Base-by-base conservation (phyloP, 2,329 filamentous ascomycete species). In the Epicoccum nigrum region DNA sequence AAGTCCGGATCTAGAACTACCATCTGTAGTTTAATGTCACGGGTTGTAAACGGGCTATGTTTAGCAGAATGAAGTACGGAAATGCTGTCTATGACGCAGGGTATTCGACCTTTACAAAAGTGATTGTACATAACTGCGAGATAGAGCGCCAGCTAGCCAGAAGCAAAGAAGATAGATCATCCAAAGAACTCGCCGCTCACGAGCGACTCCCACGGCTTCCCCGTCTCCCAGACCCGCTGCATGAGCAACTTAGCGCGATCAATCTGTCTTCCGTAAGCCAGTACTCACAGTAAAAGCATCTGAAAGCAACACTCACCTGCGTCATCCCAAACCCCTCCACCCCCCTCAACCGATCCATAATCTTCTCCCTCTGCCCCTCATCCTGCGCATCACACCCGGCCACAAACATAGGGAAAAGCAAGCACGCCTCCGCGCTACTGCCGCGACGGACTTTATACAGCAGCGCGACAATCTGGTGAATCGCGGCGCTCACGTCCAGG, bases 371-470 rank as follows among this genome's bases (percentile, higher is more conserved):
- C 60, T 87, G 82, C 2, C 72, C 73, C 27, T 76, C 64, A 40
- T 85, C 81, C 47, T 76, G 75, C 1, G 86, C 84, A 69, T 94
- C 88, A 59, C 89, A 92, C 0, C 90, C 90, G 1, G 90, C 90
- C 1, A 88, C 89, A 71, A 94, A 94, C 74, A 94, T 85, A 0
- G 90, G 90, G 58, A 94, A 92, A 31, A 94, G 71, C 15, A 90
- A 75, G 63, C 88, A 90, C 7, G 84, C 86, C 71, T 93, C 90
- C 0, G 89, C 88, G 13, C 85, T 85, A 23, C 86, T 86, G 5
- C 88, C 87, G 11, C 79, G 75, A 11, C 84, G 76, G 40, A 94
- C 83, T 30, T 81, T 82, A 17, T 78, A 77, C 54, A 93, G 75
- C 25, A 85, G 82, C 1, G 77, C 74, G 21, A 90, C 76, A 37